A percentile compares a stretch with the other conserved stretches of the same genome.
Conservation (phyloP, 768 basidiomycete species). For the Hydnum rufescens region DNA sequence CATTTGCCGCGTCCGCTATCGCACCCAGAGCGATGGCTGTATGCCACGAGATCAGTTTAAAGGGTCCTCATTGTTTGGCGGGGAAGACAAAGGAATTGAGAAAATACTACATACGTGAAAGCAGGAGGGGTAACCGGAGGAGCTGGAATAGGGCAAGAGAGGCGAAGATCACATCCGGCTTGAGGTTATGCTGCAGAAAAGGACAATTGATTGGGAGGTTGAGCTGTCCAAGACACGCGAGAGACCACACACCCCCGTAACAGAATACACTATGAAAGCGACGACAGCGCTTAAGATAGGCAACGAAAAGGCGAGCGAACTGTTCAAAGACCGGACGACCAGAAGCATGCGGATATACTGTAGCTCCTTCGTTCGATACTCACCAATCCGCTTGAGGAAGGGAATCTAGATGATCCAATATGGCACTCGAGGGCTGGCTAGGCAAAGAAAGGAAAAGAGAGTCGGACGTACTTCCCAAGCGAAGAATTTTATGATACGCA, state of each 20-base stretch:
- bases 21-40: constrained; percentile 26
- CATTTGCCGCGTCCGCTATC: constrained; percentile 72
- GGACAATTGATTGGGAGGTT: no score
- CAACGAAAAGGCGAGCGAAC: constrained; percentile 41
- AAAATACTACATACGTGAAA: constrained; percentile 33
- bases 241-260: no score
- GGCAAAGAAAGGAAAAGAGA: constrained; percentile 31
- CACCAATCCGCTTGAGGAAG: constrained; percentile 32
- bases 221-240: no score
- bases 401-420: constrained; percentile 33
- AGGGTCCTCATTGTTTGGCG: constrained; percentile 18
- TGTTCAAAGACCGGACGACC: constrained; percentile 33
- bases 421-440: not conserved
- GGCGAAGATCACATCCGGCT: constrained; percentile 60
- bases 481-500: constrained; percentile 3
- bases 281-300: constrained; percentile 62
- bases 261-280: constrained; percentile 48
- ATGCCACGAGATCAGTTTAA: constrained; percentile 15
- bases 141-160: constrained; percentile 74
- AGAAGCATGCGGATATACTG: constrained; percentile 47
- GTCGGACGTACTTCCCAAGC: constrained; percentile 13
- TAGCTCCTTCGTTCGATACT: constrained; percentile 29
- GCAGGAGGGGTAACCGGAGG: constrained; percentile 62
- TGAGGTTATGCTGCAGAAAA: constrained; percentile 39
- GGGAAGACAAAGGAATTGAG: constrained; percentile 8